These are phyloP conservation scores for Naganishia albida DNA, from an alignment of 1,284 basidiomycete species.

Conservation along the genomic window DNA sequence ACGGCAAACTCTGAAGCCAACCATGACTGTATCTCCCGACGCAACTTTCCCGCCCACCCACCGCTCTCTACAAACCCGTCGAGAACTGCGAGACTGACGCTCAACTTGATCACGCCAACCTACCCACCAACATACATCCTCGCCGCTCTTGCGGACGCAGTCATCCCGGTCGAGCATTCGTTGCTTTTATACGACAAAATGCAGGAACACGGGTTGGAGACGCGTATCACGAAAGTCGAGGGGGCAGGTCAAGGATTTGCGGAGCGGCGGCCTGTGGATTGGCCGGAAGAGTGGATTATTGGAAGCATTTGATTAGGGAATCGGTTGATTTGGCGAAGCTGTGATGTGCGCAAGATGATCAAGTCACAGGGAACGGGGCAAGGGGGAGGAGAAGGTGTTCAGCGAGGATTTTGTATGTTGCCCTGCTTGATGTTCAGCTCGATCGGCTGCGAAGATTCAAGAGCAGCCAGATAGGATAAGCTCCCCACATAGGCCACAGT, in stretches of 20 bases:
- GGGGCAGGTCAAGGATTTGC: conserved; percentile 28
- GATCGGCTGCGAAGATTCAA: no score
- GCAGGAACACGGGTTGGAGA: conserved; percentile 27
- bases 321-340: conserved; percentile 24
- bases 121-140: conserved; percentile 34
- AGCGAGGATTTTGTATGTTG: no score
- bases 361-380: no score
- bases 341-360: background rate
- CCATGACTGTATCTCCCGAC: background rate
- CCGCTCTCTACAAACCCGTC: conserved; percentile 35
- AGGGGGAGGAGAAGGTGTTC: no score
- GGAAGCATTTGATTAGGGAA: conserved; percentile 27
- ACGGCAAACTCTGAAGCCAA: no score
- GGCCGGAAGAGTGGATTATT: conserved; percentile 29
- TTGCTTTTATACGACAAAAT: conserved; percentile 29
- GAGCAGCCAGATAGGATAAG: no score
- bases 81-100: conserved; percentile 29
- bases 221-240: conserved; percentile 12
- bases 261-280: conserved; percentile 16
- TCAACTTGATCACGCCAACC: conserved; percentile 18
- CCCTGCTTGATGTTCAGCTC: no score
- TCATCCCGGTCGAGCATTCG: conserved; percentile 30
- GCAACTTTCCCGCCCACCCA: conserved; percentile 7
- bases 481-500: no score
- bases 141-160: conserved; percentile 31